Conservation (phyloP, 2,329 filamentous ascomycete genomes). For the Emmonsia crescens region DNA sequence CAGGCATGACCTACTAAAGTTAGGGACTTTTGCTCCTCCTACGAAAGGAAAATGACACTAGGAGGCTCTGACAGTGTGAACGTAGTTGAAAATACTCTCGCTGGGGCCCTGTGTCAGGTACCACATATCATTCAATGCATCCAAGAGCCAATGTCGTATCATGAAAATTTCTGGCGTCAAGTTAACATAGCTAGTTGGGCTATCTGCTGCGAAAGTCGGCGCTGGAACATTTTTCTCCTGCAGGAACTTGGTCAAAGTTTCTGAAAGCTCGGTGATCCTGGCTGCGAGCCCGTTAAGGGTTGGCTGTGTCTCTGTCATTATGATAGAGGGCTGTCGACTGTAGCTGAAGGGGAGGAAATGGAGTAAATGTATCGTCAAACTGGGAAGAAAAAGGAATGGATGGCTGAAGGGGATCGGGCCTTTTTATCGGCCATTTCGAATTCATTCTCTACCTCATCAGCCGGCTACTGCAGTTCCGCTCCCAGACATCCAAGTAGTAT, state of each 20-base stretch:
- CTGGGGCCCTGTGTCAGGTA: constrained; percentile 40
- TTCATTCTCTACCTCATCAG: not conserved
- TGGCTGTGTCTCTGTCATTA: constrained; percentile 7
- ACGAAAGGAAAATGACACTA: not conserved
- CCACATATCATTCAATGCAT: constrained; percentile 38
- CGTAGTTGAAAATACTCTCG: constrained; percentile 36
- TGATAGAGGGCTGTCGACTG: not conserved
- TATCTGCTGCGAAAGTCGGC: constrained; percentile 36
- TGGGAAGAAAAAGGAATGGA: not conserved
- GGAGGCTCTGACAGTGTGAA: constrained; percentile 3
- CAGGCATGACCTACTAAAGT: constrained; percentile 32
- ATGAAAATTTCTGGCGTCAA: constrained; percentile 36
- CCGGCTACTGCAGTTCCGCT: not conserved
- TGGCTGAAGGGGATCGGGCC: not conserved
- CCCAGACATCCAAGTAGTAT: not conserved
- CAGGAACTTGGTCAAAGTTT: constrained; percentile 5
- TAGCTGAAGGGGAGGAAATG: not conserved
- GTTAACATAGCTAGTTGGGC: constrained; percentile 34
- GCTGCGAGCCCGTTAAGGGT: constrained; percentile 8
- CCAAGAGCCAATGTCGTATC: constrained; percentile 35
- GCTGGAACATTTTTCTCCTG: constrained; percentile 34
- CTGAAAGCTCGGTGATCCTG: constrained; percentile 7
- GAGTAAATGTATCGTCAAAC: not conserved
- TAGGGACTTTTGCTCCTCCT: not conserved
- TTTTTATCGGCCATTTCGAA: not conserved